These are phyloP conservation scores for Globisporangium emineosum DNA, from an alignment of 352 stramenopile genomes.

Conservation along the genomic window DNA sequence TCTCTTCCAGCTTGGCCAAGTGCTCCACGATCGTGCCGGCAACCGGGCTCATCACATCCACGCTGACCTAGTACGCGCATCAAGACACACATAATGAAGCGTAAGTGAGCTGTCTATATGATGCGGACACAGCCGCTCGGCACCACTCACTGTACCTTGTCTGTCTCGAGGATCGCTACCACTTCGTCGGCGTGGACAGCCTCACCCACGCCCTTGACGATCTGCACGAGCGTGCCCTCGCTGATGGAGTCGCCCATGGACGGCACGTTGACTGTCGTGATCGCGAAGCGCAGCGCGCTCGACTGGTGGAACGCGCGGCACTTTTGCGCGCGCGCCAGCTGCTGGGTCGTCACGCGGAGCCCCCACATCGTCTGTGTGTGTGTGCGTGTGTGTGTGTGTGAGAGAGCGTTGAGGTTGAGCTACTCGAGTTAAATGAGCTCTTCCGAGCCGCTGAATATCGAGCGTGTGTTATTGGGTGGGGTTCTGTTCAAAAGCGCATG, in stretches of 20 bases:
- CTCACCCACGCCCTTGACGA: slow-evolving; percentile 92
- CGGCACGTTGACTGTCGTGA: slow-evolving; percentile 82
- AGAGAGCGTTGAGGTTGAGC: slow-evolving; percentile 9
- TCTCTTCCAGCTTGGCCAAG: slow-evolving; percentile 93
- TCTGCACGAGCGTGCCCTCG: slow-evolving; percentile 96
- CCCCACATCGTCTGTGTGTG: slow-evolving; percentile 10
- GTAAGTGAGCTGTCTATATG: not conserved
- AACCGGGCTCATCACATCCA: slow-evolving; percentile 89
- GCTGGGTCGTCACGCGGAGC: slow-evolving; percentile 19
- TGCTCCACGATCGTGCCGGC: slow-evolving; percentile 92
- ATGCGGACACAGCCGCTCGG: not conserved
- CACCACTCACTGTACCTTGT: slow-evolving; percentile 89
- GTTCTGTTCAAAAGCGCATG: no score
- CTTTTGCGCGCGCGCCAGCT: slow-evolving; percentile 5
- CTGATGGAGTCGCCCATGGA: slow-evolving; percentile 97
- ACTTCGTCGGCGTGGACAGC: slow-evolving; percentile 95
- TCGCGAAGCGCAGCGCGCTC: slow-evolving; percentile 26
- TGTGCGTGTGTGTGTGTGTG: not conserved
- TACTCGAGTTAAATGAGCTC: slow-evolving; percentile 7
- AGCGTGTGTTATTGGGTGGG: not conserved
- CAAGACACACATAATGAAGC: not conserved
- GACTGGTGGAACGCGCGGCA: slow-evolving; percentile 50
- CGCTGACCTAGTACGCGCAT: slow-evolving; percentile 51
- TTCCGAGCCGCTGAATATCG: slow-evolving; percentile 4
- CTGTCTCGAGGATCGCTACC: slow-evolving; percentile 97